A percentile compares a stretch with the other conserved stretches of the same genome.
phyloP scores from a whole-genome alignment of 768 basidiomycete genomes.

The Psilocybe azurescens region DNA sequence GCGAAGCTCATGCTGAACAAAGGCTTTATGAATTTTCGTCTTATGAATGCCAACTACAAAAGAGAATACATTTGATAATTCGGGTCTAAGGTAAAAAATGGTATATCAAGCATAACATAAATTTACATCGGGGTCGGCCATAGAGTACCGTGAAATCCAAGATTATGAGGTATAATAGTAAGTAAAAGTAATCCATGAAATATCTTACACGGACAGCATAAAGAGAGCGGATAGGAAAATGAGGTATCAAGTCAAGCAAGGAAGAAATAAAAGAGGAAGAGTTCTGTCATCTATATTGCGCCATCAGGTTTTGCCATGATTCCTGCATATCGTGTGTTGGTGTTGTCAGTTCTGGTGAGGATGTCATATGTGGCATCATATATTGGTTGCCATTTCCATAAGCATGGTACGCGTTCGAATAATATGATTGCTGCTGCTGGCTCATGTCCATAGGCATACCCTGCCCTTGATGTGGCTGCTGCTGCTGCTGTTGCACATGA shows the following conservation, averaged over 20 bases:
- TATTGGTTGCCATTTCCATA: conserved; percentile 19
- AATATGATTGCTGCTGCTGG: conserved; percentile 15
- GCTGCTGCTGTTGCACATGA: conserved; percentile 22
- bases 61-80: background rate
- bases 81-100: background rate
- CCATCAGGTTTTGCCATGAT: conserved; percentile 54
- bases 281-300: conserved; percentile 43
- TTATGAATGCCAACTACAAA: background rate
- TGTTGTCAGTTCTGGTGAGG: conserved; percentile 33
- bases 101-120: background rate
- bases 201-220: background rate
- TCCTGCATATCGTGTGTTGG: conserved; percentile 43
- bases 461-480: conserved; percentile 16
- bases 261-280: background rate
- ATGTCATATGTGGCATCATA: conserved; percentile 25
- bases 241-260: background rate
- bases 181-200: background rate
- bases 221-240: background rate
- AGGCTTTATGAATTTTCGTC: background rate
- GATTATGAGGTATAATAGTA: background rate
- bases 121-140: background rate
- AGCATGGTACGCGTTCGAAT: conserved; percentile 12
- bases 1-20: background rate
- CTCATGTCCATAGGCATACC: conserved; percentile 30
- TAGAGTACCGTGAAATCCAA: background rate